These are phyloP conservation scores for Thermothielavioides terrestris DNA, from an alignment of 495 filamentous ascomycete genomes.

Conservation along the genomic window DNA sequence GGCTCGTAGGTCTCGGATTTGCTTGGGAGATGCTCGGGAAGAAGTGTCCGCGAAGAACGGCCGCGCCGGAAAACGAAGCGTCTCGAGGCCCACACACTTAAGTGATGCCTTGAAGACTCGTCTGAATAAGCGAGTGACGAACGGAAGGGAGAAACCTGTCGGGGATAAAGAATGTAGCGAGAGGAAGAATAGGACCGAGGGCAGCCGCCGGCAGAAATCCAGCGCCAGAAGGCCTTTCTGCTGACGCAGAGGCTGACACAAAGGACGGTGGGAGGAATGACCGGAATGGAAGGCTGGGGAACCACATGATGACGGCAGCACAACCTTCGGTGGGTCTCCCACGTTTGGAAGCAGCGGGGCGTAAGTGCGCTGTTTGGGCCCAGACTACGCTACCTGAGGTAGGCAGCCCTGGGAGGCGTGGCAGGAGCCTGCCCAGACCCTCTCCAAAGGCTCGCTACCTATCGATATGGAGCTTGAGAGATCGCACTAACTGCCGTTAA, in stretches of 20 bases:
- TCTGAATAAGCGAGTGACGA: not conserved
- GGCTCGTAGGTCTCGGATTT: not conserved
- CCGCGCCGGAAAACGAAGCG: not conserved
- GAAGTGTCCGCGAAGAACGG: not conserved
- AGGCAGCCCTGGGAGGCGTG: not conserved
- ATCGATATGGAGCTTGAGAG: not conserved
- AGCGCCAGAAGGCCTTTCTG: not conserved
- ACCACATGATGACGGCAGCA: constrained; percentile 22
- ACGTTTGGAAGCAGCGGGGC: too few species aligned
- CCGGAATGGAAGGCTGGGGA: constrained; percentile 25
- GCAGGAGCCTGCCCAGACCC: not conserved
- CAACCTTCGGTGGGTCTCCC: too few species aligned
- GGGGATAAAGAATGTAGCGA: constrained; percentile 1
- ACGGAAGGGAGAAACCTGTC: not conserved
- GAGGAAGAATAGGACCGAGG: not conserved
- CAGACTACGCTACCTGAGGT: not conserved
- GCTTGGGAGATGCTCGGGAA: not conserved
- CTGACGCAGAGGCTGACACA: constrained; percentile 18
- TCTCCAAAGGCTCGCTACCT: too few species aligned
- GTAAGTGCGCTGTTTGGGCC: too few species aligned
- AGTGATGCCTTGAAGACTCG: too few species aligned
- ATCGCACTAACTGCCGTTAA: not conserved
- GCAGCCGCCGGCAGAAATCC: not conserved
- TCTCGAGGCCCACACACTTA: too few species aligned
- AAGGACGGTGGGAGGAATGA: constrained; percentile 1